Evolutionary conservation across 2,329 filamentous ascomycete species (phyloP).

Genomic region (Hymenoscyphus salicellus): DNA sequence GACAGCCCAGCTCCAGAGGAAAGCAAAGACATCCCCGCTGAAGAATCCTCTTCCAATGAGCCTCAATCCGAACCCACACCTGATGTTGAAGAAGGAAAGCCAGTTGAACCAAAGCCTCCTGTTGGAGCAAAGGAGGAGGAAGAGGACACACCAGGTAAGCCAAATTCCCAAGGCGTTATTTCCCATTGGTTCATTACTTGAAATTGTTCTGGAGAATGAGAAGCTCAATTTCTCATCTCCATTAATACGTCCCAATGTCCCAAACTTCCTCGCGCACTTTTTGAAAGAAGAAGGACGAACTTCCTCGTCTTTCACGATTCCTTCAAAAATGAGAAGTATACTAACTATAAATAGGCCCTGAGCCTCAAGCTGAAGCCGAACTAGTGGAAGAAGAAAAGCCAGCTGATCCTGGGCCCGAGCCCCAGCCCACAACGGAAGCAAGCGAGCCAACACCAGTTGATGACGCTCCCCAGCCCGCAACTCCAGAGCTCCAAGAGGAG

Average conservation of each 20-base stretch:
- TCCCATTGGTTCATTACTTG: no score
- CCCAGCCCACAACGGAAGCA: background rate
- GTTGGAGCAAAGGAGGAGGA: background rate
- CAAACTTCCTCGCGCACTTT: no score
- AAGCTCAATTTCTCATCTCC: no score
- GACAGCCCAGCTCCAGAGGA: background rate
- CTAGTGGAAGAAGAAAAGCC: background rate
- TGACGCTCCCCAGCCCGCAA: background rate
- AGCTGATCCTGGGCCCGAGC: background rate
- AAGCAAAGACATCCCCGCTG: background rate
- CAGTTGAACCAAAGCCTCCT: background rate
- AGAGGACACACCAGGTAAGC: background rate
- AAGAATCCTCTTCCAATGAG: background rate
- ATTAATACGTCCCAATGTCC: no score
- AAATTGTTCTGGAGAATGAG: no score
- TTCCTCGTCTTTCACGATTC: no score
- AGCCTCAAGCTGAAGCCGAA: background rate
- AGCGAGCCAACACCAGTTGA: background rate
- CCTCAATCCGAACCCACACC: background rate
- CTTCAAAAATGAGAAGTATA: no score
- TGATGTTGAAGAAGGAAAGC: background rate
- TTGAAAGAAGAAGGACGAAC: no score
- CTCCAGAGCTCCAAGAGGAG: background rate
- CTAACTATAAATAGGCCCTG: background rate
- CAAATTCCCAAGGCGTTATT: background rate